These are phyloP conservation scores for Plasmodium yoelii DNA, from an alignment of 169 alveolate genomes.

Conservation along the genomic window DNA sequence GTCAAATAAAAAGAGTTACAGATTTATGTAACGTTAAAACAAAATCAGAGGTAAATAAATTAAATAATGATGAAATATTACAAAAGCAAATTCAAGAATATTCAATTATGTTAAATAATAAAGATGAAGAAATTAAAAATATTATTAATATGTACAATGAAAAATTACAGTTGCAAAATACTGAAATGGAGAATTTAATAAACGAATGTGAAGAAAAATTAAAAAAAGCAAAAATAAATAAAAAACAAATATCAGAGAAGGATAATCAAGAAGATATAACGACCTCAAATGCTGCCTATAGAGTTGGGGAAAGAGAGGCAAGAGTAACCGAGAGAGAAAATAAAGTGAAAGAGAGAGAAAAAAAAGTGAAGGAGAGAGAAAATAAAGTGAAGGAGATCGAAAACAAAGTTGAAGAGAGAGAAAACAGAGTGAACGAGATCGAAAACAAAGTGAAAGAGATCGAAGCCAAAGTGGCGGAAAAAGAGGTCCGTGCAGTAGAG, in stretches of 20 bases:
- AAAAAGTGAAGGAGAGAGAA: background rate
- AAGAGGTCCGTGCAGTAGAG: no score
- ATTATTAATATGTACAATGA: slow-evolving; percentile 37
- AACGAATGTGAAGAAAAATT: slow-evolving; percentile 47
- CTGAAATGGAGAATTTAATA: slow-evolving; percentile 43
- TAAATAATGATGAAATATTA: slow-evolving; percentile 18
- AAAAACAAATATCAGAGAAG: background rate
- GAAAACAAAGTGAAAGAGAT: background rate
- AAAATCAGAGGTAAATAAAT: slow-evolving; percentile 7
- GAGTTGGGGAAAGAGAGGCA: background rate
- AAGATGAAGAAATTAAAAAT: slow-evolving; percentile 25
- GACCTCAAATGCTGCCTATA: background rate
- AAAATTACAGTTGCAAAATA: slow-evolving; percentile 28
- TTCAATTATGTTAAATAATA: slow-evolving; percentile 16
- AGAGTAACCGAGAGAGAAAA: no score
- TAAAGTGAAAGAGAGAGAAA: background rate
- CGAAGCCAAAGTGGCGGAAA: background rate
- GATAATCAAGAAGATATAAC: background rate
- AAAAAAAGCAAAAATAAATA: slow-evolving; percentile 10
- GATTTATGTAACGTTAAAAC: slow-evolving; percentile 1
- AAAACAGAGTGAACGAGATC: background rate
- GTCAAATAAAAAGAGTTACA: slow-evolving; percentile 13
- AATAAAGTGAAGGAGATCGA: background rate
- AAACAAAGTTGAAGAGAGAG: background rate
- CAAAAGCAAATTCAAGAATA: slow-evolving; percentile 33